Conservation (phyloP, 179 eudicot genomes). For the Silene coronaria region DNA sequence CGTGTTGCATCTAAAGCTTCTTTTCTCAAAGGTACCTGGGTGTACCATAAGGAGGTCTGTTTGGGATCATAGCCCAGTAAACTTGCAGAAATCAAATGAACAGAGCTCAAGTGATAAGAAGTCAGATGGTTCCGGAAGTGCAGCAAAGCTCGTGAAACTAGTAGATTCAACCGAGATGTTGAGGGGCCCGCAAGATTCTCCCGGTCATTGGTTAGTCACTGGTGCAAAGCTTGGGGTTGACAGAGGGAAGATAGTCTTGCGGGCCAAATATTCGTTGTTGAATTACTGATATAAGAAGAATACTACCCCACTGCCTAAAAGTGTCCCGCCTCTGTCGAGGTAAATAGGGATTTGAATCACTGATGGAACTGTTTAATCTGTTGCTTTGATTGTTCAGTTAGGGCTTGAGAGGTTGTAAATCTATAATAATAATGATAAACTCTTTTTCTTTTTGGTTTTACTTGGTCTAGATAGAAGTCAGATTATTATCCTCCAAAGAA, state of each 20-base stretch:
- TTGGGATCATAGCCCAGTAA: conserved; percentile 95
- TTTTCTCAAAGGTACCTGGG: conserved; percentile 97
- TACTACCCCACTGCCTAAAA: too few species aligned
- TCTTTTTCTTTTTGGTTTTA: background rate
- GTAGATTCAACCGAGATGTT: conserved; percentile 88
- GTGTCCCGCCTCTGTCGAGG: too few species aligned
- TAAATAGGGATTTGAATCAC: too few species aligned
- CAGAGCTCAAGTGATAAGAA: conserved; percentile 38
- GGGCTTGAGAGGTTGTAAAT: background rate
- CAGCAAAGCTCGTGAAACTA: conserved; percentile 64
- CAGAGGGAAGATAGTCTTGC: conserved; percentile 67
- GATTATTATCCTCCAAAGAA: too few species aligned
- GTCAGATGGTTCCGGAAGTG: conserved; percentile 35
- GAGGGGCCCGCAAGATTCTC: conserved; percentile 83
- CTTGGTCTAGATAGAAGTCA: background rate
- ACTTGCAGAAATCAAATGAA: conserved; percentile 36
- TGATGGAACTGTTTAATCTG: too few species aligned
- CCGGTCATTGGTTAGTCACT: conserved; percentile 94
- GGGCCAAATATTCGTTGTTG: conserved; percentile 83
- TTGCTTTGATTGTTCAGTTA: too few species aligned
- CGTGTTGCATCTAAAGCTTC: conserved; percentile 83
- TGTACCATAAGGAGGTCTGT: conserved; percentile 92
- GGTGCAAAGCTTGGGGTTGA: conserved; percentile 98
- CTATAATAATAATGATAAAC: background rate
- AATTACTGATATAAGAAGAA: conserved; percentile 48